These are phyloP conservation scores for Linnemannia exigua DNA, from an alignment of 192 early-diverging fungal genomes.

Conservation along the genomic window DNA sequence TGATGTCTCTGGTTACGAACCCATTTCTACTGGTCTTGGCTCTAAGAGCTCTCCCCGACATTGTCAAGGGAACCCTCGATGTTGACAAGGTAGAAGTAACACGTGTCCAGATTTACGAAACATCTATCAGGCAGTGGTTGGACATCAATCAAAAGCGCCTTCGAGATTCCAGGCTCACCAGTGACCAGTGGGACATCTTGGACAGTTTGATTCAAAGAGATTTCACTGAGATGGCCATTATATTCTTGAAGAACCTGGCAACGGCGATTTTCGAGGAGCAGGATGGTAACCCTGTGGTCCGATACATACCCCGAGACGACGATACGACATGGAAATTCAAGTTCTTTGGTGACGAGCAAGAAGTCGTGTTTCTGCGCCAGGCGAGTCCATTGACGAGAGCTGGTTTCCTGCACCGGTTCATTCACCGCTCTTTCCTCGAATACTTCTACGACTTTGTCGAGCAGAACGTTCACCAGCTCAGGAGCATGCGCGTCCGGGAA, in stretches of 20 bases:
- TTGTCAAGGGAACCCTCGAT: not conserved
- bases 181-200: too few species aligned
- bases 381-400: not conserved
- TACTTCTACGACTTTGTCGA: not conserved
- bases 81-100: not conserved
- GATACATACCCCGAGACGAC: not conserved
- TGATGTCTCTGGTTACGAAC: constrained; percentile 17
- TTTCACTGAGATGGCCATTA: not conserved
- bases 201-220: too few species aligned
- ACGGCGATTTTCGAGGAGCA: not conserved
- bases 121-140: too few species aligned
- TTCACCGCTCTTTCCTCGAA: not conserved
- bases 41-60: constrained; percentile 1
- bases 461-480: too few species aligned
- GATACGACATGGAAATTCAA: not conserved
- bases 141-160: too few species aligned
- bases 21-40: constrained; percentile 19
- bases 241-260: not conserved
- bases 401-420: not conserved
- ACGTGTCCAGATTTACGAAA: too few species aligned
- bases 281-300: not conserved
- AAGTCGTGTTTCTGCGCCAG: not conserved
- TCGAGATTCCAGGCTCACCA: too few species aligned
- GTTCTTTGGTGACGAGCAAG: not conserved
- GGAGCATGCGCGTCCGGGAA: too few species aligned